phyloP scores from a whole-genome alignment of 2,329 filamentous ascomycete species.

The Penicillium aurantiogriseum region DNA sequence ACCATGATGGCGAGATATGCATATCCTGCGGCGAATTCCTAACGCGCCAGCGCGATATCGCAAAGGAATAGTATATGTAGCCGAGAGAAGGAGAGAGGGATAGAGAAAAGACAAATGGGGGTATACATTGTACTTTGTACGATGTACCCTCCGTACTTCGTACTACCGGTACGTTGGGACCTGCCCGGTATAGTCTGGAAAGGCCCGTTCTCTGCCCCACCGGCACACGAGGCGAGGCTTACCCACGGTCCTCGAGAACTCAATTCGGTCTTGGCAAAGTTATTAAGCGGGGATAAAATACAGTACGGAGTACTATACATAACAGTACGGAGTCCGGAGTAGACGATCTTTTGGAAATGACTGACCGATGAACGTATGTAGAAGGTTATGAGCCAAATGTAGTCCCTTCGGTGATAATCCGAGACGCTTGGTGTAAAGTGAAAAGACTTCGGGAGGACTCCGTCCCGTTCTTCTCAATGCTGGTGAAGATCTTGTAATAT shows the following conservation, averaged over 20 bases:
- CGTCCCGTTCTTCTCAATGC: neutral
- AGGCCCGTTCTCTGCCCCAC: conserved; percentile 1
- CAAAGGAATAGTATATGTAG: neutral
- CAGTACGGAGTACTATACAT: neutral
- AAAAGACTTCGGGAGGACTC: too few species aligned
- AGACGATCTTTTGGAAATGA: neutral
- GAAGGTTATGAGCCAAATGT: neutral
- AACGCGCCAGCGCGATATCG: conserved; percentile 27
- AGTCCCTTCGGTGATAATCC: neutral
- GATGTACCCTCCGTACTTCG: neutral
- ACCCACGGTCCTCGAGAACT: conserved; percentile 1
- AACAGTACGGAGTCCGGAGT: neutral
- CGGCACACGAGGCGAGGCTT: neutral
- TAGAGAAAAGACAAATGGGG: neutral
- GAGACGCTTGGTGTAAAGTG: neutral
- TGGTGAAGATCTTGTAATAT: neutral
- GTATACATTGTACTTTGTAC: neutral
- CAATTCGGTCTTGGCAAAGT: conserved; percentile 3
- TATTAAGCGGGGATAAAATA: neutral
- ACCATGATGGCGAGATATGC: conserved; percentile 24
- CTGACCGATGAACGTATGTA: neutral
- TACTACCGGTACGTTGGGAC: neutral
- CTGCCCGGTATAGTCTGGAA: neutral
- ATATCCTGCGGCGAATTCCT: conserved; percentile 16
- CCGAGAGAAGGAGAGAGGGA: neutral